phyloP scores from a whole-genome alignment of 164 flowering plant species.

The Vitis cinerea region DNA sequence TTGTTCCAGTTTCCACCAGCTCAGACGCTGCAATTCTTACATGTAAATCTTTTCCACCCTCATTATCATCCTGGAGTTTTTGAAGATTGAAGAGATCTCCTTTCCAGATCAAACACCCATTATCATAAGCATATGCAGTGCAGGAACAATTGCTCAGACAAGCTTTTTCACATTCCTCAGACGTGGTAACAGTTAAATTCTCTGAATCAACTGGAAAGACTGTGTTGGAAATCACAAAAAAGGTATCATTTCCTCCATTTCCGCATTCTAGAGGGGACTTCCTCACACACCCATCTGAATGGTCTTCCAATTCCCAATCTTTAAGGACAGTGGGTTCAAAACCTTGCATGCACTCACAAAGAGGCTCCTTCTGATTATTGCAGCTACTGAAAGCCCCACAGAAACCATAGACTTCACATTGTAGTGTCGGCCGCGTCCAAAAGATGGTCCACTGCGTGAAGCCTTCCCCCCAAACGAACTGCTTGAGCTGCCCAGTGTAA shows the following conservation, averaged over 20 bases:
- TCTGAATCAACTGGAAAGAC: constrained; percentile 1
- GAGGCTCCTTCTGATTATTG: neutral
- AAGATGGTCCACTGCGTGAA: neutral
- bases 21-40: neutral
- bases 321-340: constrained; percentile 5
- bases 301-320: constrained; percentile 14
- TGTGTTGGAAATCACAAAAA: neutral
- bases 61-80: neutral
- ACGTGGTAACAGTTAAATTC: neutral
- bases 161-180: constrained; percentile 6
- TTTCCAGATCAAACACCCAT: constrained; percentile 12
- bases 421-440: constrained; percentile 2
- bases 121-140: constrained; percentile 8
- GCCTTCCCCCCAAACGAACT: neutral
- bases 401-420: constrained; percentile 3
- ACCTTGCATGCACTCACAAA: constrained; percentile 15
- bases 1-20: neutral
- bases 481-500: constrained; percentile 1
- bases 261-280: neutral
- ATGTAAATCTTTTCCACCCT: neutral
- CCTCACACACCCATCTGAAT: constrained; percentile 31
- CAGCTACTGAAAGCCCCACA: constrained; percentile 5
- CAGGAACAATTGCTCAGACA: constrained; percentile 15
- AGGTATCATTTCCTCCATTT: constrained; percentile 2
- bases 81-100: constrained; percentile 1